Conservation (phyloP, 805 yeast genomes). For the Starmerella apicola region DNA sequence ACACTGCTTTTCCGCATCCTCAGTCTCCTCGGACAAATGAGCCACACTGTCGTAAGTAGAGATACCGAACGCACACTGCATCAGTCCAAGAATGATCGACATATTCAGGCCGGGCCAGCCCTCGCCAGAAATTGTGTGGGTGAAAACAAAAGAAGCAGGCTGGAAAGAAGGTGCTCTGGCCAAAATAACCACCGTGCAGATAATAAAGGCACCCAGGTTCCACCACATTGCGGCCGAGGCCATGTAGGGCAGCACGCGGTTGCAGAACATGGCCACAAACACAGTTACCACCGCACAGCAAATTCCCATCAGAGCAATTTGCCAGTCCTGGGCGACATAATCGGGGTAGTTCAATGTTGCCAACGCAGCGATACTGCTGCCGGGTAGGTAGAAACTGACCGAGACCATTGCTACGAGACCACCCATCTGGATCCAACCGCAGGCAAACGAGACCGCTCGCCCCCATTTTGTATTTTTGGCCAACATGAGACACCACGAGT, state of each 20-base stretch:
- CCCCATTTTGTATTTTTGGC: constrained; percentile 27
- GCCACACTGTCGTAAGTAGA: constrained; percentile 59
- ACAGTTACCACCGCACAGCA: constrained; percentile 20
- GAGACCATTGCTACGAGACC: constrained; percentile 53
- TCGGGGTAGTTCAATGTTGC: constrained; percentile 30
- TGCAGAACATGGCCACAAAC: constrained; percentile 19
- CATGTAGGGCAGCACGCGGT: constrained; percentile 35
- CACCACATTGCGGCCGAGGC: constrained; percentile 40
- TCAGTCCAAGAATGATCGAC: constrained; percentile 55
- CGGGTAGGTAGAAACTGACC: constrained; percentile 44
- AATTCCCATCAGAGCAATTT: constrained; percentile 23
- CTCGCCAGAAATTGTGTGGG: constrained; percentile 37
- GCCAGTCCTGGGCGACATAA: constrained; percentile 25
- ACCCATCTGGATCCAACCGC: constrained; percentile 53
- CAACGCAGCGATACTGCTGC: constrained; percentile 42
- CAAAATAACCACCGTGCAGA: constrained; percentile 42
- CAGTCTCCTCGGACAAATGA: constrained; percentile 57
- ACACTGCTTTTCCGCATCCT: constrained; percentile 44
- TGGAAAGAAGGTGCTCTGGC: constrained; percentile 41
- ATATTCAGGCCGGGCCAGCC: constrained; percentile 40
- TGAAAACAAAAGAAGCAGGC: constrained; percentile 41
- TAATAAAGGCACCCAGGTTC: constrained; percentile 40
- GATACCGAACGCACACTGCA: constrained; percentile 60
- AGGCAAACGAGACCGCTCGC: constrained; percentile 40
- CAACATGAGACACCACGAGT: constrained; percentile 44